These are phyloP conservation scores for Trypanosoma cruzi DNA, from an alignment of 208 protist species.

Conservation along the genomic window DNA sequence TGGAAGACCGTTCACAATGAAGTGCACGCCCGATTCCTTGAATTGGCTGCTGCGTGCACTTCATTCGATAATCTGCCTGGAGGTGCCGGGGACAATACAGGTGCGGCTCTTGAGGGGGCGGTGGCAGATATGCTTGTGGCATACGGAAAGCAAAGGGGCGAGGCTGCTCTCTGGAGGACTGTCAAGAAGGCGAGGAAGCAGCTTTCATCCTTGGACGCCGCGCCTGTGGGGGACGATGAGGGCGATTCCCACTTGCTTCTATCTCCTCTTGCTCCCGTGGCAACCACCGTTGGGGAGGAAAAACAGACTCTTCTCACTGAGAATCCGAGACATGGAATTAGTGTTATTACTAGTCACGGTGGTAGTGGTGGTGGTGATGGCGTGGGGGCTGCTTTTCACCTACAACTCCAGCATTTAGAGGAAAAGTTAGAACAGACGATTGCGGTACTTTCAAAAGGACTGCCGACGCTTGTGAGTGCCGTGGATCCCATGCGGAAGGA, in stretches of 20 bases:
- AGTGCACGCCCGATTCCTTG: constrained; percentile 9
- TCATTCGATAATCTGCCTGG: neutral
- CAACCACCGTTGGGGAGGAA: neutral
- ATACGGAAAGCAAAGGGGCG: constrained; percentile 9
- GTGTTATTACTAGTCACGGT: neutral
- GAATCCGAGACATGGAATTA: neutral
- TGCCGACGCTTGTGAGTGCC: constrained; percentile 45
- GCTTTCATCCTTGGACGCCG: neutral
- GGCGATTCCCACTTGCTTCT: neutral
- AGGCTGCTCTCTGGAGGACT: neutral
- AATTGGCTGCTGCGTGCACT: constrained; percentile 2
- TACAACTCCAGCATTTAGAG: constrained; percentile 30
- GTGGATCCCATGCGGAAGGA: constrained; percentile 63
- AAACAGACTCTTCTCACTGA: neutral
- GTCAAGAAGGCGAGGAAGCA: constrained; percentile 3
- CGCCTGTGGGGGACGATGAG: neutral
- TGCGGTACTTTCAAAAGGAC: constrained; percentile 40
- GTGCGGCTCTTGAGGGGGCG: neutral
- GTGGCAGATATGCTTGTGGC: constrained; percentile 19
- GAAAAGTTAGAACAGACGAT: constrained; percentile 31
- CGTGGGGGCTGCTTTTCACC: neutral
- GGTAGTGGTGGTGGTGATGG: neutral
- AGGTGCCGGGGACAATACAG: neutral
- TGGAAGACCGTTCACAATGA: constrained; percentile 15
- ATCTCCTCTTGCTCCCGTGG: neutral